phyloP scores from a whole-genome alignment of 495 filamentous ascomycete species.

The Xylaria longipes region DNA sequence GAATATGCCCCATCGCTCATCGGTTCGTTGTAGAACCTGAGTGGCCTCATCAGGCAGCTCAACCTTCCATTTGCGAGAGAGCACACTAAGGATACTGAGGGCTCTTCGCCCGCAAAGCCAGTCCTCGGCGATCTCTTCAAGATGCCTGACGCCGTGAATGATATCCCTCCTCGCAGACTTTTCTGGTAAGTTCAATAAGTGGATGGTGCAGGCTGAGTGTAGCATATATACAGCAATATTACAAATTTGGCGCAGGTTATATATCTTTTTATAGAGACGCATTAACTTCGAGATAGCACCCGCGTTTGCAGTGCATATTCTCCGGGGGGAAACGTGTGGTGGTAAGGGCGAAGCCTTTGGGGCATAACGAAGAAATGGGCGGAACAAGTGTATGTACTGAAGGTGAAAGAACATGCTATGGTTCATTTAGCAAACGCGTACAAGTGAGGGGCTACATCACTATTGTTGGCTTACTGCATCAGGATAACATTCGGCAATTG shows the following conservation, averaged over 20 bases:
- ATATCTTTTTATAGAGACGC: conserved; percentile 89
- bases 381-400: conserved; percentile 95
- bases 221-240: conserved; percentile 96
- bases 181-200: conserved; percentile 89
- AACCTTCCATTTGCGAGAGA: conserved; percentile 88
- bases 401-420: conserved; percentile 95
- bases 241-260: conserved; percentile 89
- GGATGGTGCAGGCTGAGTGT: conserved; percentile 92
- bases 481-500: conserved; percentile 86
- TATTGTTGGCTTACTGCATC: conserved; percentile 79
- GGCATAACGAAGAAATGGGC: conserved; percentile 92
- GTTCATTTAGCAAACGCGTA: conserved; percentile 4
- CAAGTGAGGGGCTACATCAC: neutral
- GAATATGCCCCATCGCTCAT: conserved; percentile 61
- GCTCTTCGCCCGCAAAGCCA: conserved; percentile 92
- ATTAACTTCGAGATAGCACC: conserved; percentile 88
- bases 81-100: conserved; percentile 80
- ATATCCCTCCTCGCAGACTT: conserved; percentile 89
- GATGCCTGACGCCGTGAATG: conserved; percentile 84
- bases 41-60: conserved; percentile 84
- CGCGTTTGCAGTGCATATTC: conserved; percentile 88
- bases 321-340: conserved; percentile 85
- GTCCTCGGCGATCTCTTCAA: conserved; percentile 94
- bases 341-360: conserved; percentile 81
- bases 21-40: conserved; percentile 69